A percentile compares a stretch with the other conserved stretches of the same genome.
Evolutionary conservation across 2,329 filamentous ascomycete genomes (phyloP).

Genomic region (Lanzia echinophila): DNA sequence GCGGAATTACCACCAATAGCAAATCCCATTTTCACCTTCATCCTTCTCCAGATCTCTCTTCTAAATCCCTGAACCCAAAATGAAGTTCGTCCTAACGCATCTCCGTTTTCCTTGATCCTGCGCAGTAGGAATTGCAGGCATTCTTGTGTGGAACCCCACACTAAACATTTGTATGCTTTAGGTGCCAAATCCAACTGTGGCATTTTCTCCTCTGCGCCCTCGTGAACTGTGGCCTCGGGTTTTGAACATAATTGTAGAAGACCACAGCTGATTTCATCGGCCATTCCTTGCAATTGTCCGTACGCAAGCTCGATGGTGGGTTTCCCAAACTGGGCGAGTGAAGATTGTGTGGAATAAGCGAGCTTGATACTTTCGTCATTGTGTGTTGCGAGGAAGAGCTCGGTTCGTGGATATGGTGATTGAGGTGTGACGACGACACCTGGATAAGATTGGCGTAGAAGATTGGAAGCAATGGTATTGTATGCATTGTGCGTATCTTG

Average conservation of each 20-base stretch:
- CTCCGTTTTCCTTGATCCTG: slow-evolving; percentile 43
- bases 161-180: slow-evolving; percentile 54
- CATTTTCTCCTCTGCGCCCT: not conserved
- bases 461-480: slow-evolving; percentile 44
- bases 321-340: not conserved
- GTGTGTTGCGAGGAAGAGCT: slow-evolving; percentile 72
- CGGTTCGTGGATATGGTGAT: slow-evolving; percentile 25
- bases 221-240: no score
- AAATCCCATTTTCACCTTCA: not conserved
- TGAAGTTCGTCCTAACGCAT: slow-evolving; percentile 33
- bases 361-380: slow-evolving; percentile 63
- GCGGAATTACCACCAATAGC: no score
- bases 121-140: slow-evolving; percentile 76
- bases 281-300: slow-evolving; percentile 87
- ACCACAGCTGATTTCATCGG: slow-evolving; percentile 72
- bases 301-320: slow-evolving; percentile 42
- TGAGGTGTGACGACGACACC: slow-evolving; percentile 18
- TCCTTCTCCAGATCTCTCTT: slow-evolving; percentile 15
- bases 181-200: slow-evolving; percentile 1
- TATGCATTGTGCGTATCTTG: slow-evolving; percentile 45
- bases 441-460: slow-evolving; percentile 38
- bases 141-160: slow-evolving; percentile 63
- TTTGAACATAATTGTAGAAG: slow-evolving; percentile 28
- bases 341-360: slow-evolving; percentile 42
- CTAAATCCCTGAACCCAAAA: slow-evolving; percentile 21